These are phyloP conservation scores for Aspergillus vadensis DNA, from an alignment of 2,329 filamentous ascomycete species.

Conservation along the genomic window DNA sequence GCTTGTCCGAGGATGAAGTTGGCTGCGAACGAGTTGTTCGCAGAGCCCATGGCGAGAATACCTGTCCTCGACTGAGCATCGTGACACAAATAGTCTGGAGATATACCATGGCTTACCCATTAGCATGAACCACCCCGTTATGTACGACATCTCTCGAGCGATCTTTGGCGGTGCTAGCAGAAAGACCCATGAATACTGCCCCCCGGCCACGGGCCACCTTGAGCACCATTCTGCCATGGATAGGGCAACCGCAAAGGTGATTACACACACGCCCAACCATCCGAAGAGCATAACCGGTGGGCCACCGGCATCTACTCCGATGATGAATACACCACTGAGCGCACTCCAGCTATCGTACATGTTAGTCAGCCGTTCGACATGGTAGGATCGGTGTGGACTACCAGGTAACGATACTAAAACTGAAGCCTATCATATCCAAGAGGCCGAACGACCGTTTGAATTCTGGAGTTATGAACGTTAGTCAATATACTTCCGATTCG, in stretches of 20 bases:
- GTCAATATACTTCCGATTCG: neutral
- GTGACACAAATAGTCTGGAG: neutral
- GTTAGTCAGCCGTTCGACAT: neutral
- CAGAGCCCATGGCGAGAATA: constrained; percentile 51
- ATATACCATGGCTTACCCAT: constrained; percentile 18
- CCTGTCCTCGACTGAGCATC: constrained; percentile 18
- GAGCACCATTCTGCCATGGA: constrained; percentile 60
- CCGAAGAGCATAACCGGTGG: constrained; percentile 60
- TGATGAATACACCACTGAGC: constrained; percentile 55
- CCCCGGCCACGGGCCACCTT: constrained; percentile 56
- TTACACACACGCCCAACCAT: constrained; percentile 55
- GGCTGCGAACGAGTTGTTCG: constrained; percentile 55
- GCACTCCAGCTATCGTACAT: constrained; percentile 50
- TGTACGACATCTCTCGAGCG: constrained; percentile 43
- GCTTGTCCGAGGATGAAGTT: constrained; percentile 59
- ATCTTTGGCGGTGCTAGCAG: constrained; percentile 53
- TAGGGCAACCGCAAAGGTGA: constrained; percentile 54
- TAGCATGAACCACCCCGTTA: constrained; percentile 50
- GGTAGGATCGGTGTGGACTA: constrained; percentile 11
- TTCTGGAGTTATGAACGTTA: constrained; percentile 37
- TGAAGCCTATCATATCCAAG: constrained; percentile 59
- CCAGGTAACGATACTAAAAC: constrained; percentile 58
- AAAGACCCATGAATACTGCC: constrained; percentile 59
- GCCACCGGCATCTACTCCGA: constrained; percentile 56
- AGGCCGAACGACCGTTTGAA: constrained; percentile 57